These are phyloP conservation scores for Nitzschia putrida DNA, from an alignment of 108 stramenopile species.

Conservation along the genomic window DNA sequence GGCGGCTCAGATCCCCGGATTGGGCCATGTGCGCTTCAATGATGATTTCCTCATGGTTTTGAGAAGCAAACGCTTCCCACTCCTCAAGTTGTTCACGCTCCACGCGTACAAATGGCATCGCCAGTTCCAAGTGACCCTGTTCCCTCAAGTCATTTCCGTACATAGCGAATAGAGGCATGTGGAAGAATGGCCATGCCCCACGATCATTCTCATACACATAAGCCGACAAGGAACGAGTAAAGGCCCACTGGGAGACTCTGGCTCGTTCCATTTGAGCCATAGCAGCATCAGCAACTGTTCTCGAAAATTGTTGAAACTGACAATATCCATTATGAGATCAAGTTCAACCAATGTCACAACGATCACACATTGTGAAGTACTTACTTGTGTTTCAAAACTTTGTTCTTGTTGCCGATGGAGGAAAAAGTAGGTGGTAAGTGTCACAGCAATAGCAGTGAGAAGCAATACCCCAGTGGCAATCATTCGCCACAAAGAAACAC, in stretches of 20 bases:
- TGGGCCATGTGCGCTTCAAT: constrained; percentile 1
- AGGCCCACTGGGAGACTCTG: background rate
- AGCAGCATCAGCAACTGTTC: background rate
- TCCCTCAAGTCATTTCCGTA: background rate
- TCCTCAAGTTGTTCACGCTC: background rate
- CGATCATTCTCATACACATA: no score
- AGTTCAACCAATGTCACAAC: no score
- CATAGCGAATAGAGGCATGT: background rate
- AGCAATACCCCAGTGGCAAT: background rate
- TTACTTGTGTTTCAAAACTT: background rate
- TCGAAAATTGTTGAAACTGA: constrained; percentile 2
- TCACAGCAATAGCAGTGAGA: background rate
- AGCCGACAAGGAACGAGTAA: background rate
- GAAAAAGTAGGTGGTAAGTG: background rate
- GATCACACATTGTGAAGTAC: background rate
- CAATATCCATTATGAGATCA: no score
- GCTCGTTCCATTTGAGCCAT: background rate
- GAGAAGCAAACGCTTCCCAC: background rate
- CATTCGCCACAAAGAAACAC: background rate
- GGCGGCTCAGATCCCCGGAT: constrained; percentile 3
- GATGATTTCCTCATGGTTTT: background rate
- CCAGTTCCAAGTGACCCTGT: background rate
- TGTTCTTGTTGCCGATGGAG: background rate
- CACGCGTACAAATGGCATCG: background rate
- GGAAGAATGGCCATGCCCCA: background rate